These are phyloP conservation scores for Cyclostephanos tholiformis DNA, from an alignment of 108 stramenopile species.

Conservation along the genomic window DNA sequence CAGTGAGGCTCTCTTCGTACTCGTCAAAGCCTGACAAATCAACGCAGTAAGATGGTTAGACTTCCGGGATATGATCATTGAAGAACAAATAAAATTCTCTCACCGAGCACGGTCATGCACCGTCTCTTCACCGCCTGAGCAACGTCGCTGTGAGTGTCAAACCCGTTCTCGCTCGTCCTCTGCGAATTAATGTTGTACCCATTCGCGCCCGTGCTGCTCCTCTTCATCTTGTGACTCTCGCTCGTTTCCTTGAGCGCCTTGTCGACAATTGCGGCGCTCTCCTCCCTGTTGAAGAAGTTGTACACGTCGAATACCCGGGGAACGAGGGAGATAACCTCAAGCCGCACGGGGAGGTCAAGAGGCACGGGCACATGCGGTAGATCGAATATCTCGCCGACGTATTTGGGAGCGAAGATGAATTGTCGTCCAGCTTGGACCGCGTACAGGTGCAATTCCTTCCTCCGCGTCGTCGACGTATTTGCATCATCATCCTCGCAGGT, in stretches of 20 bases:
- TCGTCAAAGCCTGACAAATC: conserved; percentile 80
- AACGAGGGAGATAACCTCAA: conserved; percentile 66
- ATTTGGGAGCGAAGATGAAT: conserved; percentile 86
- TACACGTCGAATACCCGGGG: conserved; percentile 88
- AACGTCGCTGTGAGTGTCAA: conserved; percentile 81
- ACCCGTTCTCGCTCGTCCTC: conserved; percentile 84
- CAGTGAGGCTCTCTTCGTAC: conserved; percentile 80
- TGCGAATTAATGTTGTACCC: conserved; percentile 61
- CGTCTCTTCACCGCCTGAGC: conserved; percentile 64
- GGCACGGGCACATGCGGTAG: conserved; percentile 69
- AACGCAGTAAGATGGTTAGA: neutral
- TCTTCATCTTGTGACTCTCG: conserved; percentile 76
- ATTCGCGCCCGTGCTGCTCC: conserved; percentile 77
- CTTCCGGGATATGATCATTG: neutral
- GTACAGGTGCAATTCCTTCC: conserved; percentile 64
- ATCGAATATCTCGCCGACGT: conserved; percentile 84
- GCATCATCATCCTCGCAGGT: conserved; percentile 19
- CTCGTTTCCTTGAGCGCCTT: conserved; percentile 67
- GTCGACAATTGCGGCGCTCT: conserved; percentile 66
- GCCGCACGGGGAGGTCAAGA: conserved; percentile 51
- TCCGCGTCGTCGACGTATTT: neutral
- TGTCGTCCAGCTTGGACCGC: conserved; percentile 85
- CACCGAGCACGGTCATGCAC: conserved; percentile 44
- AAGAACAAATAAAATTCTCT: neutral
- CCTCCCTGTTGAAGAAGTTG: conserved; percentile 78